Base-by-base conservation (phyloP, 1,284 basidiomycete species). In the Fistulina hepatica region DNA sequence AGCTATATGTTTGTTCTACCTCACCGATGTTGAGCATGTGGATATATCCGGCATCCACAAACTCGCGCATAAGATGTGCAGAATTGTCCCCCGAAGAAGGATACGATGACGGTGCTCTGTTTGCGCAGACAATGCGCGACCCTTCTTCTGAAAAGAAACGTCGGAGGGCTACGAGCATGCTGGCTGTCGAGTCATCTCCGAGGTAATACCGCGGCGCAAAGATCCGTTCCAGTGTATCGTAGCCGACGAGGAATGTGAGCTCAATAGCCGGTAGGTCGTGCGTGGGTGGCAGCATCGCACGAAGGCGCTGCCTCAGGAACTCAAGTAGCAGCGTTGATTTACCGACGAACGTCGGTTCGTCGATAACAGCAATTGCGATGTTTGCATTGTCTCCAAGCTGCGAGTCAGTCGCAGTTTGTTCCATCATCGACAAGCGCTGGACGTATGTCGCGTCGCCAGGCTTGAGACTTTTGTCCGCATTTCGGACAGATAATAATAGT, bases 201-300 rank as follows among this genome's bases (percentile, higher is more conserved):
- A n/a, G n/a, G 51, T 97, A 97, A 58, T 91, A 97, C 25, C 74
- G 73, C 1, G 78, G 71, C 11, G 81, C 73, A 41, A 95, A 80
- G 35, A 97, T 71, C 6, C 94, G 78, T 40, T 80, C 73, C 21
- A 97, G 69, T 1, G 94, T 98, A 53, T 98, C 94, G 38, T 78
- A 75, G 7, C 93, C 93, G 39, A 94, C 63, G 17, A 89, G 58
- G 54, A 88, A 90, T 8, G 71, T 67, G 13, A 88, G 56, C 39
- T 70, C 60, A 13, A 19, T 8, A 13, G 9, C 28, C 13, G n/a
- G n/a, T n/a, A n/a, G n/a, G n/a, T n/a, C n/a, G n/a, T n/a, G n/a
- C n/a, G n/a, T n/a, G n/a, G n/a, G n/a, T 2, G 65, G 54, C 12
- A 39, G 48, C 21, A 32, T 25, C 46, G 17, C 40, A 34, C 19